phyloP scores from a whole-genome alignment of 345 rosid genomes.

The Syzygium grande region DNA sequence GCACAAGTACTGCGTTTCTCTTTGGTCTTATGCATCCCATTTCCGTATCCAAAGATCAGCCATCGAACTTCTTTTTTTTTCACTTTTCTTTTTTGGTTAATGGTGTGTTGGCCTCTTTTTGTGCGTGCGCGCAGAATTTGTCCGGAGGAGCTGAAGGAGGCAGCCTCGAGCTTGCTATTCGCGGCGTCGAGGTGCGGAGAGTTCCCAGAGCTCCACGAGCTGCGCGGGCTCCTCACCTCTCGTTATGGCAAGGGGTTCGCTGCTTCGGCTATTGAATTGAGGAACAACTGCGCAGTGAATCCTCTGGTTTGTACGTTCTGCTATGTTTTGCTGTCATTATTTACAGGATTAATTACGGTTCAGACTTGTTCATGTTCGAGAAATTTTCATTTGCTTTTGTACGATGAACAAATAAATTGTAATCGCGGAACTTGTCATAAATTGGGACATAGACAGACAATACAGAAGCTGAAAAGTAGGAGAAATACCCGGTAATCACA shows the following conservation, averaged over 20 bases:
- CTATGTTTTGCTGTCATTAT: not conserved
- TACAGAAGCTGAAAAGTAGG: not conserved
- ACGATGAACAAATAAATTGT: not conserved
- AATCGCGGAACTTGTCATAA: not conserved
- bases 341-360: not conserved
- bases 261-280: slow-evolving; percentile 64
- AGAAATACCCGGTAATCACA: too few species aligned
- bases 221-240: slow-evolving; percentile 52
- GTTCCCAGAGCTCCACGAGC: slow-evolving; percentile 84
- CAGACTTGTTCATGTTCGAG: not conserved
- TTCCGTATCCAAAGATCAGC: not conserved
- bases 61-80: too few species aligned
- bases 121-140: slow-evolving; percentile 36
- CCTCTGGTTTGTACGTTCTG: slow-evolving; percentile 23
- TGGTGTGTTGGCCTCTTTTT: not conserved
- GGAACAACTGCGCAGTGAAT: slow-evolving; percentile 65
- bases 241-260: slow-evolving; percentile 78
- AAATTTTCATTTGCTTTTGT: not conserved
- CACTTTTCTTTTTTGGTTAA: not conserved
- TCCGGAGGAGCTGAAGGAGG: slow-evolving; percentile 74
- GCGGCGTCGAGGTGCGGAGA: slow-evolving; percentile 87
- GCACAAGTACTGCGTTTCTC: slow-evolving; percentile 18
- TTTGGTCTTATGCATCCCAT: not conserved
- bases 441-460: not conserved
- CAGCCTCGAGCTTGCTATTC: slow-evolving; percentile 56